Base-by-base conservation (phyloP, 345 rosid species). In the Laguncularia racemosa region DNA sequence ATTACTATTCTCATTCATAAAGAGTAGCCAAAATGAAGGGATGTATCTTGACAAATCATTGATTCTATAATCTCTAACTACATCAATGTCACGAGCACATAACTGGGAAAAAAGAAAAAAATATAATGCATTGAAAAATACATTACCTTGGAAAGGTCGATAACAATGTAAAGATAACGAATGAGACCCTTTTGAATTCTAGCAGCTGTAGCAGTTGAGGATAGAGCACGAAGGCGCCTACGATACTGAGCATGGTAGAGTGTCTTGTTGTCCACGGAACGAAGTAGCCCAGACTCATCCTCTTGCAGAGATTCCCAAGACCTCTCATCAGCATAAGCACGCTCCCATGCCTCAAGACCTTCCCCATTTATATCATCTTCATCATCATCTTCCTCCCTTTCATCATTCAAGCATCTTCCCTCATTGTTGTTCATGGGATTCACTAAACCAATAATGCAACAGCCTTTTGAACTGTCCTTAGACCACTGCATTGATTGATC, bases 151-250 rank as follows among this genome's bases (percentile, higher is more conserved):
- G 96, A 87, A 76, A 89, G 86, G 73, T 89, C 97, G 44, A 89
- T 69, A 67, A 89, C 88, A 38, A 93, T 60, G 72, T 80, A 93
- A 26, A 93, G 82, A 66, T 84, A 89, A 43, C 97, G 88, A 62
- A 89, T 92, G 66, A 93, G 96, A 40, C 97, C 99, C 73, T 89
- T 93, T 48, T 89, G 99, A 33, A 93, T 85, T 16, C 88, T 80
- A 70, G 84, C 67, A 55, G 87, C 55, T n/a, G 86, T 46, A 0
- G 81, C 71, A 44, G 81, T 52, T 6, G 88, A 59, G 19, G 93
- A 76, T 63, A 82, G 86, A n/a, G 83, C 58, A 16, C 85, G 90
- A 45, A 87, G 88, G 15, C 88, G 95, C 16, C 84, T 76, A 16
- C 85, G 84, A 26, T 76, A 82, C 79, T 78, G 86, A 52, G 91